These are phyloP conservation scores for Suillus decipiens DNA, from an alignment of 768 basidiomycete species.

Conservation along the genomic window DNA sequence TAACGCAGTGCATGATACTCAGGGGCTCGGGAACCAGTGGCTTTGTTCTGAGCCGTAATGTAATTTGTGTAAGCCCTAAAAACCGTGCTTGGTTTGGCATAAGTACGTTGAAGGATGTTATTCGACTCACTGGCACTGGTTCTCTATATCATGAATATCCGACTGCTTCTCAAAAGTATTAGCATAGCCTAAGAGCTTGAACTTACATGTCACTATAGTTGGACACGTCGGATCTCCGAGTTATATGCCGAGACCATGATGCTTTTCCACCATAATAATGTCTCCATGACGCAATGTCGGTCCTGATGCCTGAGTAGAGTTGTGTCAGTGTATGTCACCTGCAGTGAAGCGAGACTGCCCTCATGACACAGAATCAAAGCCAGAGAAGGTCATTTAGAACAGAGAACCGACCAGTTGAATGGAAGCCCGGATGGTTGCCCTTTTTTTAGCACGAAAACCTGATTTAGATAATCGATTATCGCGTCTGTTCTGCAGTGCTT, in stretches of 20 bases:
- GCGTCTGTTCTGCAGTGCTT: not conserved
- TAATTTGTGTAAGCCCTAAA: not conserved
- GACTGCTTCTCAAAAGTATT: not conserved
- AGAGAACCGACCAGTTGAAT: not conserved
- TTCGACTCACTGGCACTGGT: not conserved
- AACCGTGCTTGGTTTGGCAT: not conserved
- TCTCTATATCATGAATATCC: not conserved
- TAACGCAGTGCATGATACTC: not conserved
- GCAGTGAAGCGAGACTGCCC: not conserved
- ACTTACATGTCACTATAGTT: not conserved
- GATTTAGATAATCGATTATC: no score
- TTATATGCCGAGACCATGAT: no score
- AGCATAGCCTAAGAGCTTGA: not conserved
- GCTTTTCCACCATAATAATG: not conserved
- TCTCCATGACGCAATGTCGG: no score
- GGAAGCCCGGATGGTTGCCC: not conserved
- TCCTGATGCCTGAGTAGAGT: not conserved
- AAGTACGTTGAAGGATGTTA: not conserved
- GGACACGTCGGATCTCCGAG: not conserved
- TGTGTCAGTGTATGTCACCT: not conserved
- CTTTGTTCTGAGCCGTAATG: not conserved
- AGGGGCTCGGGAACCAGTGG: constrained; percentile 1
- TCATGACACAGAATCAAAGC: not conserved
- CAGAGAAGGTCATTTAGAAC: not conserved
- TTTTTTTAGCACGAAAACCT: not conserved